Percentiles rank a stretch among this genome's conserved stretches.
These are phyloP conservation scores for Dendrocalamus latiflorus DNA, from an alignment of 202 grass and related monocot species.

Conservation along the genomic window DNA sequence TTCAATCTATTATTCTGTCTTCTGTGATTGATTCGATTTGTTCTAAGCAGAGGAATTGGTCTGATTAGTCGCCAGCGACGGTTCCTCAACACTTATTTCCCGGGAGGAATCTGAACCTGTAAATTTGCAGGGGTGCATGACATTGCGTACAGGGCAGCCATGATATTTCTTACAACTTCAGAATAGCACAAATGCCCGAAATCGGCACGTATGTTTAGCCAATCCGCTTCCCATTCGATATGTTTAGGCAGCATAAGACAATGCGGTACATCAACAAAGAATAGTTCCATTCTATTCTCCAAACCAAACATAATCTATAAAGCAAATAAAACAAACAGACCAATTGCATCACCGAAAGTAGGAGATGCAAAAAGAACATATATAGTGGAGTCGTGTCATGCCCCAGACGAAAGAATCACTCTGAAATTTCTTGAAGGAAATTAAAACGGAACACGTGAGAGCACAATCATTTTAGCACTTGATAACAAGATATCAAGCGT, in stretches of 20 bases:
- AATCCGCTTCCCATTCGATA: not conserved
- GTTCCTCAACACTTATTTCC: too few species aligned
- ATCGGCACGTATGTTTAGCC: too few species aligned
- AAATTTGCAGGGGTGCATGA: not conserved
- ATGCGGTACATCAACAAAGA: not conserved
- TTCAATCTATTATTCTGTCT: too few species aligned
- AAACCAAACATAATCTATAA: not conserved
- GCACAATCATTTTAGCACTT: not conserved
- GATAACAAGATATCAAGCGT: not conserved
- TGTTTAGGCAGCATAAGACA: not conserved
- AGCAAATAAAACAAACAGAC: not conserved
- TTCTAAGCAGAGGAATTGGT: too few species aligned
- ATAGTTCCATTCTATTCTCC: not conserved
- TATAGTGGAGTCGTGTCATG: not conserved
- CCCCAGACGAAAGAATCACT: not conserved
- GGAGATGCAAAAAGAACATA: not conserved
- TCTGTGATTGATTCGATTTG: too few species aligned
- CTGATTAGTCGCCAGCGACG: too few species aligned
- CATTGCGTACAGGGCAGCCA: not conserved
- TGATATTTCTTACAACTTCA: not conserved
- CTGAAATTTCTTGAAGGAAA: not conserved
- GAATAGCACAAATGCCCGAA: too few species aligned
- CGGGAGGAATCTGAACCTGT: not conserved
- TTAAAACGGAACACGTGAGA: not conserved
- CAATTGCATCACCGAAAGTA: not conserved